These are phyloP conservation scores for Penicillium digitatum DNA, from an alignment of 2,329 filamentous ascomycete species.

Conservation along the genomic window DNA sequence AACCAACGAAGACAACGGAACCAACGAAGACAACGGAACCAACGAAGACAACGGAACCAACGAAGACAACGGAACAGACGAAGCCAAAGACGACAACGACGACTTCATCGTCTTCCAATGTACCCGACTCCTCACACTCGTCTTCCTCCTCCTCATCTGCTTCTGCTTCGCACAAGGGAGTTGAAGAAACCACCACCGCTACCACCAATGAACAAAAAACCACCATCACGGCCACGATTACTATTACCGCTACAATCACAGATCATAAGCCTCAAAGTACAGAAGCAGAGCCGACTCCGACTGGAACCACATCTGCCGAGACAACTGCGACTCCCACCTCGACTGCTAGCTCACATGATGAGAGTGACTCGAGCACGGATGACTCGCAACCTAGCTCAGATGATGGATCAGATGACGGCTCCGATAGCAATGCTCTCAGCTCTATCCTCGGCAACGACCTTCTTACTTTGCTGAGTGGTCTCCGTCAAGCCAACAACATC, in stretches of 20 bases:
- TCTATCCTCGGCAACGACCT: conserved; percentile 2
- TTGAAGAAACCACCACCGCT: background rate
- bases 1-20: background rate
- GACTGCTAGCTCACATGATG: background rate
- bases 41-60: conserved; percentile 4
- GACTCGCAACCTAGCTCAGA: background rate
- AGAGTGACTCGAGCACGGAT: background rate
- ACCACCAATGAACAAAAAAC: background rate
- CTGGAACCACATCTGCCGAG: background rate
- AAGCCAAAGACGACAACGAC: background rate
- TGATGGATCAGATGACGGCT: background rate
- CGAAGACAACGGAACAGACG: background rate
- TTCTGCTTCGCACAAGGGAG: conserved; percentile 4
- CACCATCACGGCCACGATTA: background rate
- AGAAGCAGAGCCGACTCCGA: background rate
- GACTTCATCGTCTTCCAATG: conserved; percentile 23
- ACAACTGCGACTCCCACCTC: background rate
- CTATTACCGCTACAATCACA: background rate
- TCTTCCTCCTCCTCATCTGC: conserved; percentile 25
- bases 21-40: background rate
- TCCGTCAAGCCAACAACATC: background rate
- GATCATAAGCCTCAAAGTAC: background rate
- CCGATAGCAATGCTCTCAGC: background rate
- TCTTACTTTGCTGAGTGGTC: background rate
- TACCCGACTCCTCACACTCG: conserved; percentile 24